A percentile compares a stretch with the other conserved stretches of the same genome.
phyloP scores from a whole-genome alignment of 129 eudicot genomes.

The Ambrosia artemisiifolia region DNA sequence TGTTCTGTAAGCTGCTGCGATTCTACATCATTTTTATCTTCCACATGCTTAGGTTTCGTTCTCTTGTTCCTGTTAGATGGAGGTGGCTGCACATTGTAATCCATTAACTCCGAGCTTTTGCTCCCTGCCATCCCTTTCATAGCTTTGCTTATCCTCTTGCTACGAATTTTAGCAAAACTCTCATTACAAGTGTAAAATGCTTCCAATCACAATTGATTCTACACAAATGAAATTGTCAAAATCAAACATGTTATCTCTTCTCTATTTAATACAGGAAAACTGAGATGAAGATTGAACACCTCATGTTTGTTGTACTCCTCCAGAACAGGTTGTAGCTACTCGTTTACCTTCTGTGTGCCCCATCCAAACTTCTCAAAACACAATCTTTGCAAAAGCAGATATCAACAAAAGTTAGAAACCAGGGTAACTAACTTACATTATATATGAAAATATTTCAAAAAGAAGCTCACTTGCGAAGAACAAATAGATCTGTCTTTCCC shows the following conservation, averaged over 20 bases:
- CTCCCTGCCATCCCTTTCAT: constrained; percentile 62
- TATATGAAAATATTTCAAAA: neutral
- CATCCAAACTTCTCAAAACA: no score
- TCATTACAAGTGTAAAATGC: constrained; percentile 94
- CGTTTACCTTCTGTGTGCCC: constrained; percentile 77
- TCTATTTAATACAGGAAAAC: constrained; percentile 24
- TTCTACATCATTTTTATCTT: constrained; percentile 17
- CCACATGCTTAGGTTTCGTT: constrained; percentile 31
- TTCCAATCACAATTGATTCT: constrained; percentile 93
- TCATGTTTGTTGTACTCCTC: constrained; percentile 91
- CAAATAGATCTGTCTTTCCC: constrained; percentile 84
- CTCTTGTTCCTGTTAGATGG: constrained; percentile 37
- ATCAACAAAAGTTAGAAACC: neutral
- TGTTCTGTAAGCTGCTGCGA: constrained; percentile 26
- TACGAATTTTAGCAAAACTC: constrained; percentile 86
- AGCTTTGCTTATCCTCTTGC: constrained; percentile 82
- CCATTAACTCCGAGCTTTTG: constrained; percentile 38
- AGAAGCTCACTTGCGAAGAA: constrained; percentile 76
- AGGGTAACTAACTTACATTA: neutral
- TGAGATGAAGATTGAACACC: constrained; percentile 38
- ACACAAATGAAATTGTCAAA: constrained; percentile 18
- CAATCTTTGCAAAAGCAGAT: constrained; percentile 25
- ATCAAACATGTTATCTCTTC: constrained; percentile 20
- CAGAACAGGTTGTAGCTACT: constrained; percentile 79
- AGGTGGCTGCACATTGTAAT: constrained; percentile 20